Conservation (phyloP, 371 early-diverging fungal species). For the Rhizopus microsporus region DNA sequence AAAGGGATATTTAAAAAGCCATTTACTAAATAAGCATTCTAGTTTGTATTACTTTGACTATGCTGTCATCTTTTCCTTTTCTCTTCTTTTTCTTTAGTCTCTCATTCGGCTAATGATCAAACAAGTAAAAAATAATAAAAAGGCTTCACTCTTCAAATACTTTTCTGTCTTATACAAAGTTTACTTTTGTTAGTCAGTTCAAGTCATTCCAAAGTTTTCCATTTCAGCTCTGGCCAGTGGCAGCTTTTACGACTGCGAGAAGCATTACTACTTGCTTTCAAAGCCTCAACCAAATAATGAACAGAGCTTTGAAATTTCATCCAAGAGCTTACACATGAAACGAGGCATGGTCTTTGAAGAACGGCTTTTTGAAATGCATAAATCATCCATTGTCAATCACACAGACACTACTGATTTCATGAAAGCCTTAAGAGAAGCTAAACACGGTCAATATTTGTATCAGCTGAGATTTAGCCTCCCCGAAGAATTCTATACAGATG, state of each 20-base stretch:
- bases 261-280: slow-evolving; percentile 15
- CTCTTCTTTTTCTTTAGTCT: too few species aligned
- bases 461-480: slow-evolving; percentile 47
- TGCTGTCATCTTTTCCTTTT: too few species aligned
- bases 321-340: not conserved
- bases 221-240: slow-evolving; percentile 17
- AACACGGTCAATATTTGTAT: slow-evolving; percentile 42
- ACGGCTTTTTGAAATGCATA: slow-evolving; percentile 27
- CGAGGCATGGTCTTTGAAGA: slow-evolving; percentile 33
- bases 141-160: too few species aligned
- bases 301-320: not conserved
- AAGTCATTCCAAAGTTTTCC: slow-evolving; percentile 5
- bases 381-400: slow-evolving; percentile 34
- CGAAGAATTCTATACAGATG: slow-evolving; percentile 34
- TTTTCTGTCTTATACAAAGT: too few species aligned
- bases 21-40: too few species aligned
- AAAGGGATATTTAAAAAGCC: too few species aligned
- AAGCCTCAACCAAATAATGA: not conserved
- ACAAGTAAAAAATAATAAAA: too few species aligned
- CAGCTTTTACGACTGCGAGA: slow-evolving; percentile 17
- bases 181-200: too few species aligned
- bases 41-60: too few species aligned
- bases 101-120: too few species aligned
- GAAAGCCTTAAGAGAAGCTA: slow-evolving; percentile 34
- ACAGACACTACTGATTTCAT: slow-evolving; percentile 33